A percentile compares a stretch with the other conserved stretches of the same genome.
phyloP scores from a whole-genome alignment of 495 filamentous ascomycete species.

The Podospora conica region DNA sequence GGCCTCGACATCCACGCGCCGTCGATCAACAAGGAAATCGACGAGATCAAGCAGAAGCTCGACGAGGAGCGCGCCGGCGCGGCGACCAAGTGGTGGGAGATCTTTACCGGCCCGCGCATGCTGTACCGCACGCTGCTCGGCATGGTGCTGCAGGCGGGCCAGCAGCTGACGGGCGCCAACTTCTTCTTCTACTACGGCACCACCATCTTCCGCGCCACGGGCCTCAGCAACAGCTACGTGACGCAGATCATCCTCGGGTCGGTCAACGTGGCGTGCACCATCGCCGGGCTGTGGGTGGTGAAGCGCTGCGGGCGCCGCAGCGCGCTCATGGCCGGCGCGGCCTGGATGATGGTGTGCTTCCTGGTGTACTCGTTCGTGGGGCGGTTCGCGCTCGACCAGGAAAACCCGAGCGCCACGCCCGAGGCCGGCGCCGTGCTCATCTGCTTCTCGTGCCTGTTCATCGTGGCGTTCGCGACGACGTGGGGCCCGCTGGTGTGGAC shows the following conservation, averaged over 20 bases:
- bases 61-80: slow-evolving; percentile 54
- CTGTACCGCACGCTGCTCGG: slow-evolving; percentile 64
- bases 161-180: slow-evolving; percentile 68
- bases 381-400: slow-evolving; percentile 47
- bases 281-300: slow-evolving; percentile 68
- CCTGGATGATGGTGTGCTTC: slow-evolving; percentile 67
- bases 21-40: slow-evolving; percentile 62
- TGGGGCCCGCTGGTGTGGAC: slow-evolving; percentile 87
- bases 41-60: slow-evolving; percentile 65
- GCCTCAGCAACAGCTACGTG: slow-evolving; percentile 60
- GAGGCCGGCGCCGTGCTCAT: slow-evolving; percentile 64
- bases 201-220: slow-evolving; percentile 62
- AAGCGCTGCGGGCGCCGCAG: slow-evolving; percentile 64
- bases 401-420: slow-evolving; percentile 47
- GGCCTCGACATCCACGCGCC: slow-evolving; percentile 59
- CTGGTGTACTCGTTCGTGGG: slow-evolving; percentile 70
- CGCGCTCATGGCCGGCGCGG: slow-evolving; percentile 57
- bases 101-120: slow-evolving; percentile 68
- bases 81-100: slow-evolving; percentile 55
- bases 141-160: slow-evolving; percentile 56
- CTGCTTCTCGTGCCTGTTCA: slow-evolving; percentile 76
- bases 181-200: slow-evolving; percentile 83
- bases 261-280: slow-evolving; percentile 68
- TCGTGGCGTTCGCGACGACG: slow-evolving; percentile 55
- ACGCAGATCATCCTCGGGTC: slow-evolving; percentile 69